These are phyloP conservation scores for Teunomyces cretensis DNA, from an alignment of 805 yeast genomes.

Conservation along the genomic window DNA sequence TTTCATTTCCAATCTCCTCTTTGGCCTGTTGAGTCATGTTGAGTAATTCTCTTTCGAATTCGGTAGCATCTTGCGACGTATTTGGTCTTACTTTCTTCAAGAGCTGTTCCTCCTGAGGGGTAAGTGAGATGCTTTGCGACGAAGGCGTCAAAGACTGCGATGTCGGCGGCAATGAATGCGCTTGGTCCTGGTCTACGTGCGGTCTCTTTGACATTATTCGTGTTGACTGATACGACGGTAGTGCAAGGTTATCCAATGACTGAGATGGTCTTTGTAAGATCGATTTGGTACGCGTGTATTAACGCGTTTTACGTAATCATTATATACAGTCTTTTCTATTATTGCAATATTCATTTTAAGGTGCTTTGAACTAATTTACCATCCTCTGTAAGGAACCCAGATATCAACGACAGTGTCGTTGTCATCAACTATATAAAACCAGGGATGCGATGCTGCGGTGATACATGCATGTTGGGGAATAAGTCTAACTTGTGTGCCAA, in stretches of 20 bases:
- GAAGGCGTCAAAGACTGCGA: slow-evolving; percentile 11
- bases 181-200: slow-evolving; percentile 17
- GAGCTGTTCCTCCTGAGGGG: slow-evolving; percentile 30
- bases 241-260: neutral
- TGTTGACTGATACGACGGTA: neutral
- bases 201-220: neutral
- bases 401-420: slow-evolving; percentile 52
- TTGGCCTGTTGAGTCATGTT: slow-evolving; percentile 32
- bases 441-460: slow-evolving; percentile 60
- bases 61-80: slow-evolving; percentile 37
- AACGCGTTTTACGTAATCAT: slow-evolving; percentile 1
- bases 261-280: slow-evolving; percentile 4
- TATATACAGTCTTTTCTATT: neutral
- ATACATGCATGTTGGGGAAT: slow-evolving; percentile 76
- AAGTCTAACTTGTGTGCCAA: slow-evolving; percentile 55
- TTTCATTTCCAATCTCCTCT: slow-evolving; percentile 25
- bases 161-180: slow-evolving; percentile 36
- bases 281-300: neutral
- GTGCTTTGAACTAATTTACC: slow-evolving; percentile 16
- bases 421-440: slow-evolving; percentile 55
- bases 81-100: slow-evolving; percentile 37
- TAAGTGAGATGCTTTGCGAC: slow-evolving; percentile 11
- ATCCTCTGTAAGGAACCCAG: slow-evolving; percentile 65
- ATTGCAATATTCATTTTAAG: neutral
- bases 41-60: slow-evolving; percentile 40